Percentiles rank a stretch among this genome's conserved stretches.
These are phyloP conservation scores for Fusarium nisikadoi DNA, from an alignment of 2,329 filamentous ascomycete species.

Conservation along the genomic window DNA sequence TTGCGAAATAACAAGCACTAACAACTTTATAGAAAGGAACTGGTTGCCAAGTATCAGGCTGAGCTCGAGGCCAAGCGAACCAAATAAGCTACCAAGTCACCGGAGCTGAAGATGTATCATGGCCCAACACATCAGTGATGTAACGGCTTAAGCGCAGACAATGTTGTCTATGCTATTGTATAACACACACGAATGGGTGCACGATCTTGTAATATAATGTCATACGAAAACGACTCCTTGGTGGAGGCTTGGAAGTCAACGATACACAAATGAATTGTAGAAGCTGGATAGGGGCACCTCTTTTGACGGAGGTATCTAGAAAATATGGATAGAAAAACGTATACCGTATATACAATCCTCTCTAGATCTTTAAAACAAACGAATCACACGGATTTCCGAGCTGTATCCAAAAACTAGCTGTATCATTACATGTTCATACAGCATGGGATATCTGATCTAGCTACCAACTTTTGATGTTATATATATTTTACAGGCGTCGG, in stretches of 20 bases:
- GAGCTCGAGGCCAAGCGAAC: slow-evolving; percentile 67
- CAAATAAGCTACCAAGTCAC: slow-evolving; percentile 53
- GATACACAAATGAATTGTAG: slow-evolving; percentile 30
- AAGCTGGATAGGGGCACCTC: slow-evolving; percentile 5
- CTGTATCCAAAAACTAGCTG: neutral
- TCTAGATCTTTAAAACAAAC: slow-evolving; percentile 29
- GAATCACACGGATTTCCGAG: neutral
- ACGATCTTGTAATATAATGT: slow-evolving; percentile 45
- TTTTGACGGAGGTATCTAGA: slow-evolving; percentile 7
- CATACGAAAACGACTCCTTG: slow-evolving; percentile 19
- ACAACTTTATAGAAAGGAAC: slow-evolving; percentile 60
- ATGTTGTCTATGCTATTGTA: slow-evolving; percentile 33
- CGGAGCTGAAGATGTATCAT: neutral
- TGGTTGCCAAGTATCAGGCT: slow-evolving; percentile 68
- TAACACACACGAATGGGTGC: slow-evolving; percentile 38
- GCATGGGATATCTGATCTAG: slow-evolving; percentile 5
- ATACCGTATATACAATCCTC: slow-evolving; percentile 41
- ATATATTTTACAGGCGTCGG: slow-evolving; percentile 73
- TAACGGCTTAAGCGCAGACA: slow-evolving; percentile 10
- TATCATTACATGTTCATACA: neutral
- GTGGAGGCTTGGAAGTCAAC: slow-evolving; percentile 25
- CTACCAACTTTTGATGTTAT: slow-evolving; percentile 14
- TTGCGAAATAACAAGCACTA: neutral
- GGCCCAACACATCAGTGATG: slow-evolving; percentile 4
- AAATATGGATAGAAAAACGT: slow-evolving; percentile 24